phyloP scores from a whole-genome alignment of 306 rosid species.

The Dicorynia guianensis region DNA sequence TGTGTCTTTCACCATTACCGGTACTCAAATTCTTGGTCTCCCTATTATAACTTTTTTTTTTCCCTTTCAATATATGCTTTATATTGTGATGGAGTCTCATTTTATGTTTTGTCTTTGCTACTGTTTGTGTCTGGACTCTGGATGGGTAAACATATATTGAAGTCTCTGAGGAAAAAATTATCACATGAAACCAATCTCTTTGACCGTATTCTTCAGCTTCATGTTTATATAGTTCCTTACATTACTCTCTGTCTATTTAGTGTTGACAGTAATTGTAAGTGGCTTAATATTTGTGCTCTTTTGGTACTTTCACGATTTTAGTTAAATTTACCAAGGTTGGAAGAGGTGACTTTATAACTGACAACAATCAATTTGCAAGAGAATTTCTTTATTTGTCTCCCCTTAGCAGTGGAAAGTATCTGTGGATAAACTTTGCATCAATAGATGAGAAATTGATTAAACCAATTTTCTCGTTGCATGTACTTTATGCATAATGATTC shows the following conservation, averaged over 20 bases:
- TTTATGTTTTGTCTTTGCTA: conserved; percentile 2
- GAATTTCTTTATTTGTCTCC: conserved; percentile 6
- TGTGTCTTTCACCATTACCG: background rate
- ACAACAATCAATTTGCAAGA: conserved; percentile 14
- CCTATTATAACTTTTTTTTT: no score
- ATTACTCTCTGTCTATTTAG: background rate
- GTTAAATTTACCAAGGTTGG: conserved; percentile 22
- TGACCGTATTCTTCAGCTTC: conserved; percentile 6
- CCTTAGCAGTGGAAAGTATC: background rate
- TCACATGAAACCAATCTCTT: background rate
- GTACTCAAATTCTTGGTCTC: background rate
- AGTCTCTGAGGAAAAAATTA: conserved; percentile 2
- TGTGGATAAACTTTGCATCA: background rate
- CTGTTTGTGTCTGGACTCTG: background rate
- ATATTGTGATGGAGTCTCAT: conserved; percentile 21
- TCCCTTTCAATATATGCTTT: background rate
- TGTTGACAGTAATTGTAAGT: background rate
- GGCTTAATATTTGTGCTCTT: background rate
- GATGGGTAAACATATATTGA: conserved; percentile 3
- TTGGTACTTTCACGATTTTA: background rate
- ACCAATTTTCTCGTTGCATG: background rate
- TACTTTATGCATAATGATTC: conserved; percentile 14
- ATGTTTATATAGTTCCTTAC: conserved; percentile 10
- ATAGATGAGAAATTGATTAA: conserved; percentile 5
- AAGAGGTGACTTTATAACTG: conserved; percentile 11